Evolutionary conservation across 2,329 filamentous ascomycete species (phyloP).

Genomic region (Penicillium sp.): DNA sequence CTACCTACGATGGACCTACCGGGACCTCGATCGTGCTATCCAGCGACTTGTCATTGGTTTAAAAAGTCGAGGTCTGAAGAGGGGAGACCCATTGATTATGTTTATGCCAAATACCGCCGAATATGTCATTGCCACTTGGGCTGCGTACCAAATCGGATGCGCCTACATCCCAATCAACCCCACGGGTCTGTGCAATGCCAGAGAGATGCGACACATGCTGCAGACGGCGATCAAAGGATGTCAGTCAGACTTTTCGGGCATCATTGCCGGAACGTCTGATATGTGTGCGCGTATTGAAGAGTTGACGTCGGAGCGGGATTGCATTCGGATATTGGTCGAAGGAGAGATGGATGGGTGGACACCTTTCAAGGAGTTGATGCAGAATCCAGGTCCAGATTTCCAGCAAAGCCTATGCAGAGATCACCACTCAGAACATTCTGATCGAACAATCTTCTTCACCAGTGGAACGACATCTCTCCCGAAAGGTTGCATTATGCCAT

Average conservation of each 20-base stretch:
- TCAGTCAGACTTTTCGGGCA: neutral
- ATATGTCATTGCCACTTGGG: slow-evolving; percentile 14
- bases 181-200: slow-evolving; percentile 3
- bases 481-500: slow-evolving; percentile 12
- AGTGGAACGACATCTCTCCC: slow-evolving; percentile 16
- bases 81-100: neutral
- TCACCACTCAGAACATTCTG: neutral
- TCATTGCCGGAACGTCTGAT: neutral
- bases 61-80: neutral
- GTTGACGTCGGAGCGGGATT: neutral
- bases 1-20: slow-evolving; percentile 7
- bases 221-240: neutral
- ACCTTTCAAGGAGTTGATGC: slow-evolving; percentile 1
- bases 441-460: slow-evolving; percentile 12
- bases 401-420: neutral
- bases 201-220: slow-evolving; percentile 5
- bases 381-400: neutral
- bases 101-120: slow-evolving; percentile 11
- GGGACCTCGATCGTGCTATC: neutral
- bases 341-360: slow-evolving; percentile 2
- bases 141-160: slow-evolving; percentile 14
- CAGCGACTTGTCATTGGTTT: neutral
- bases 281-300: neutral
- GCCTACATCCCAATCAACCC: slow-evolving; percentile 13
- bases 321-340: slow-evolving; percentile 4